Base-by-base conservation (phyloP, 2,329 filamentous ascomycete species). In the Diaporthe citriasiana region DNA sequence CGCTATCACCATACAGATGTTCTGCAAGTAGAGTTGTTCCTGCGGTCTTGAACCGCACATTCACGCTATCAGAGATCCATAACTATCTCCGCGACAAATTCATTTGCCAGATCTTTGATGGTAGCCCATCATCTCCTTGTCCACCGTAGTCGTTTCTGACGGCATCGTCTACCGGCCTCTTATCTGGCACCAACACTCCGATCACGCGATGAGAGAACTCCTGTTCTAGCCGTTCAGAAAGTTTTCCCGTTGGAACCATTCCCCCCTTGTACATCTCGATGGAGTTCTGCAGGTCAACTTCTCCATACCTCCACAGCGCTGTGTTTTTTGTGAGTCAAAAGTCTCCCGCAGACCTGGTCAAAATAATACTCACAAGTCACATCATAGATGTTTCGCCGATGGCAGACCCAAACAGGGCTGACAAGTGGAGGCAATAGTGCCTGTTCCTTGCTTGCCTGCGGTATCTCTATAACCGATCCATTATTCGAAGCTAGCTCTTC, bases 211-310 rank as follows among this genome's bases (percentile, higher is more conserved):
- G 35, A 17, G 63, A 68, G 47, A 53, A 51, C 6, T 68, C 63
- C 47, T 13, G 22, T 10, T 68, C n/a, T 1, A 68, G 47, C n/a
- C 17, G 33, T 35, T 1, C 10, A 17, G 63, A 68, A 12, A 53
- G 19, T 8, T 3, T 1, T 7, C 63, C 63, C 4, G n/a, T 15
- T 9, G 63, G 47, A 10, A 53, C 7, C 1, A 5, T 2, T 8
- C 22, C 8, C 1, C 45, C 63, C 33, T n/a, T 53, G 45, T 22
- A 25, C 6, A 0, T 27, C 13, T 53, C 47, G 10, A 68, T 53
- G 1, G 17, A 0, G 0, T 3, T 3, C n/a, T 5, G n/a, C 2
- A 68, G 9, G 27, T 12, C 6, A 1, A 22, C 15, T 0, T 68
- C 40, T 9, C 59, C 63, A n/a, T 53, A 53, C 35, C 22, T 3